phyloP scores from a whole-genome alignment of 1,284 basidiomycete species.

The Vanrija sp. region DNA sequence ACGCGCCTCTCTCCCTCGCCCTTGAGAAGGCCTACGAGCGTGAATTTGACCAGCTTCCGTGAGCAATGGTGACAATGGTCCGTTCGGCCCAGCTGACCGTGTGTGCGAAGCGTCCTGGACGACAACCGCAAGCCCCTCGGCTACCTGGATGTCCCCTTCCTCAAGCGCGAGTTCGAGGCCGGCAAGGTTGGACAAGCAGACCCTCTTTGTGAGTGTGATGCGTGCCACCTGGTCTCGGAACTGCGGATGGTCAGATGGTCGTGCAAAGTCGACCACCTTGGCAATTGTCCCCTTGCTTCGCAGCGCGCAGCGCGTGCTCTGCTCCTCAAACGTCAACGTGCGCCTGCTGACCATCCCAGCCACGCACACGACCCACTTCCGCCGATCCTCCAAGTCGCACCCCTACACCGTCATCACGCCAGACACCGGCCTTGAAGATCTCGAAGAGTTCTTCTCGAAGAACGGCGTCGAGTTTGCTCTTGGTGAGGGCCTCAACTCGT shows the following conservation, averaged over 20 bases:
- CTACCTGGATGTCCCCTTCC: slow-evolving; percentile 68
- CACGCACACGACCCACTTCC: slow-evolving; percentile 71
- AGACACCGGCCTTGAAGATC: slow-evolving; percentile 65
- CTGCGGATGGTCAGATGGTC: no score
- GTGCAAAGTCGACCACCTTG: no score
- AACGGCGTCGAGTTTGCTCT: slow-evolving; percentile 67
- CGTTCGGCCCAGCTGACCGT: neutral
- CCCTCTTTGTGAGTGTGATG: slow-evolving; percentile 52
- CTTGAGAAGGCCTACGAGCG: slow-evolving; percentile 82
- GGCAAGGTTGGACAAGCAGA: slow-evolving; percentile 59
- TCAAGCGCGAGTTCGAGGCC: slow-evolving; percentile 73
- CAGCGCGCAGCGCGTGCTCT: neutral
- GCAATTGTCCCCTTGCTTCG: no score
- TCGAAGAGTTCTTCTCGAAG: slow-evolving; percentile 66
- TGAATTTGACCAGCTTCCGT: slow-evolving; percentile 89
- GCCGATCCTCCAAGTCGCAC: slow-evolving; percentile 56
- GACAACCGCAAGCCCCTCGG: slow-evolving; percentile 68
- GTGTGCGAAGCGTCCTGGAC: slow-evolving; percentile 62
- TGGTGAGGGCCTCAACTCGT: slow-evolving; percentile 58
- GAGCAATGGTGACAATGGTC: slow-evolving; percentile 23
- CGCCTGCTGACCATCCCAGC: slow-evolving; percentile 50
- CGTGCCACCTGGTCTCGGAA: neutral
- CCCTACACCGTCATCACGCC: slow-evolving; percentile 75
- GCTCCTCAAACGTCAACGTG: slow-evolving; percentile 1
- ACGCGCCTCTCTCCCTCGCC: slow-evolving; percentile 66